Percentiles rank a stretch among this genome's conserved stretches.
Evolutionary conservation across 2,329 filamentous ascomycete species (phyloP).

Genomic region (Xylariales sp.): DNA sequence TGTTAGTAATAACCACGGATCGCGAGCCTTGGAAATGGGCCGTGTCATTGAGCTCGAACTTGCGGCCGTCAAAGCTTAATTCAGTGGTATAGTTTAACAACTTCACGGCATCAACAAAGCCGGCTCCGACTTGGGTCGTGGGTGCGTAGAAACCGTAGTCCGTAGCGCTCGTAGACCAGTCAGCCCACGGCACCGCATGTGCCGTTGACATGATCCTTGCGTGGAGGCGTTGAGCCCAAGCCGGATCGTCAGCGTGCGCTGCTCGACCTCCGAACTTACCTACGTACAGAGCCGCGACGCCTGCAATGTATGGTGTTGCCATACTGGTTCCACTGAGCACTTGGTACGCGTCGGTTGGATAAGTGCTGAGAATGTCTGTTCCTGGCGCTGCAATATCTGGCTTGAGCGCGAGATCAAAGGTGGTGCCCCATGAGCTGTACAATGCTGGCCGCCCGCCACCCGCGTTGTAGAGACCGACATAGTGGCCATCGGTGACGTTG

Average conservation of each 20-base stretch:
- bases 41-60: constrained; percentile 39
- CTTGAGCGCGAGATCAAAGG: constrained; percentile 34
- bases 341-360: constrained; percentile 29
- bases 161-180: constrained; percentile 12
- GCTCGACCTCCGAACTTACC: constrained; percentile 20
- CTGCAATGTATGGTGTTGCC: constrained; percentile 39
- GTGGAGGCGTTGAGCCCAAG: constrained; percentile 17
- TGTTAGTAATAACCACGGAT: constrained; percentile 33
- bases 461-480: constrained; percentile 15
- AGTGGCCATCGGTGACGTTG: constrained; percentile 12
- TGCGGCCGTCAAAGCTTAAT: constrained; percentile 30
- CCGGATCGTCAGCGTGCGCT: constrained; percentile 15
- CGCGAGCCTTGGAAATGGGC: constrained; percentile 27
- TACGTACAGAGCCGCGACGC: constrained; percentile 28
- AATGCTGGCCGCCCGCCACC: constrained; percentile 13
- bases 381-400: constrained; percentile 35
- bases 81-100: constrained; percentile 28
- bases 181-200: constrained; percentile 20
- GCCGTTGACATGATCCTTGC: constrained; percentile 23
- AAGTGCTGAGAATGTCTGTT: constrained; percentile 38
- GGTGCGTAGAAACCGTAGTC: constrained; percentile 23
- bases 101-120: constrained; percentile 31
- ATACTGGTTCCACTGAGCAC: constrained; percentile 42
- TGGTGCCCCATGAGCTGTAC: constrained; percentile 36
- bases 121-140: constrained; percentile 34